Percentiles rank a stretch among this genome's conserved stretches.
These are phyloP conservation scores for Diospyros lotus DNA, from an alignment of 148 eudicot genomes.

Conservation along the genomic window DNA sequence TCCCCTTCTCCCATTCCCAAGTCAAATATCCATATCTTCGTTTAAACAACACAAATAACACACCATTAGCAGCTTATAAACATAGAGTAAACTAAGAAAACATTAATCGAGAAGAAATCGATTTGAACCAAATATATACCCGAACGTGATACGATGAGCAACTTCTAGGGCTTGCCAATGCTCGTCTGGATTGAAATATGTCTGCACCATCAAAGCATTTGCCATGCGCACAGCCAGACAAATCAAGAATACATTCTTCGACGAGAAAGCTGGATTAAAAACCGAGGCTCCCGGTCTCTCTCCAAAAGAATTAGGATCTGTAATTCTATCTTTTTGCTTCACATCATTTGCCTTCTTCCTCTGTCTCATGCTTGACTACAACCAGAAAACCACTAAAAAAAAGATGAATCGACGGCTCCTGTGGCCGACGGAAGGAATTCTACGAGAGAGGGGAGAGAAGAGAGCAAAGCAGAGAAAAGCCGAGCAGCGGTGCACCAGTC, in stretches of 20 bases:
- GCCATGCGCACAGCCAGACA: constrained; percentile 51
- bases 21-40: constrained; percentile 87
- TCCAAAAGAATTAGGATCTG: constrained; percentile 12
- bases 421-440: too few relatives aligned
- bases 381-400: not conserved
- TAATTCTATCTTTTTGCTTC: constrained; percentile 10
- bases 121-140: constrained; percentile 31
- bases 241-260: constrained; percentile 38
- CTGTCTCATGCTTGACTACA: constrained; percentile 40
- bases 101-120: not conserved
- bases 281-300: constrained; percentile 16
- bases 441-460: too few relatives aligned
- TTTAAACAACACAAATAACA: constrained; percentile 17
- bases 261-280: constrained; percentile 25
- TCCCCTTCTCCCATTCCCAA: constrained; percentile 90
- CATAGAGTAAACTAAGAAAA: not conserved
- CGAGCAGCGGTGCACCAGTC: too few relatives aligned
- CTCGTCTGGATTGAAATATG: constrained; percentile 95
- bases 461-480: too few relatives aligned
- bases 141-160: constrained; percentile 75
- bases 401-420: not conserved
- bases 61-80: constrained; percentile 11
- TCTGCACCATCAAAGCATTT: constrained; percentile 77
- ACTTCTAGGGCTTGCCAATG: constrained; percentile 98
- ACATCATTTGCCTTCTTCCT: constrained; percentile 30